Evolutionary conservation across 164 flowering plant genomes (phyloP), one percentile per base, ranked within the genome.

Genomic region (Paratinospora sagittata): DNA sequence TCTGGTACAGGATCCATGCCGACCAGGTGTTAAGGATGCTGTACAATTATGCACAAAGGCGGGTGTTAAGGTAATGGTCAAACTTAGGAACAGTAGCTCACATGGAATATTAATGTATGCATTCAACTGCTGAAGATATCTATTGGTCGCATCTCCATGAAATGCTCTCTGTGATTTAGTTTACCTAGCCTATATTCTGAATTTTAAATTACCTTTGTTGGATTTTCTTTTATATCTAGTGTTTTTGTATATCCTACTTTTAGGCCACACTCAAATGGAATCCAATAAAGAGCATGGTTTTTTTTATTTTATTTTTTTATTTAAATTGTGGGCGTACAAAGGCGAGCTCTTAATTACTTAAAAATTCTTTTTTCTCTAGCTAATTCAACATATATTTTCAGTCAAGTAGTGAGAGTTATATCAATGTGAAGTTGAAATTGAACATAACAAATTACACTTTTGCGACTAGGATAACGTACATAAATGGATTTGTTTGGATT

Each of bases 1-100:
- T 58, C 17, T 60, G 37, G 39, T 78, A 33, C 78, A 96, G 99
- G 99, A 96, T 82, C 99, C 99, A 69, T 96, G 99, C 67, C 90
- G 99, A 8, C 84, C 91, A 69, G 93, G 96, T 71, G 98, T 96
- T 41, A 87, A 72, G 76, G 90, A 87, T 41, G 89, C 99, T 36
- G 95, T 96, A 52, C 78, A 58, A 61, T 75, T 90, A 16, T 96
- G 99, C 81, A 86, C 83, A 66, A 78, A 82, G 69, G 97, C 98
- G 82, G 97, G 98, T 74, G 93, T 95, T 21, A 95, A 94, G 97
- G 97, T 94, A 76, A 19, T 27, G 23, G 21, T 55, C 37, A 47
- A 19, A 55, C 14, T 64, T 49, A 58, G 66, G 3, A 30, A 14
- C 55, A 68, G 8, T 62, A 23, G 60, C 57, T 27, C 47, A 43